Conservation (phyloP, 139 green algal species). For the Closterium sp. region DNA sequence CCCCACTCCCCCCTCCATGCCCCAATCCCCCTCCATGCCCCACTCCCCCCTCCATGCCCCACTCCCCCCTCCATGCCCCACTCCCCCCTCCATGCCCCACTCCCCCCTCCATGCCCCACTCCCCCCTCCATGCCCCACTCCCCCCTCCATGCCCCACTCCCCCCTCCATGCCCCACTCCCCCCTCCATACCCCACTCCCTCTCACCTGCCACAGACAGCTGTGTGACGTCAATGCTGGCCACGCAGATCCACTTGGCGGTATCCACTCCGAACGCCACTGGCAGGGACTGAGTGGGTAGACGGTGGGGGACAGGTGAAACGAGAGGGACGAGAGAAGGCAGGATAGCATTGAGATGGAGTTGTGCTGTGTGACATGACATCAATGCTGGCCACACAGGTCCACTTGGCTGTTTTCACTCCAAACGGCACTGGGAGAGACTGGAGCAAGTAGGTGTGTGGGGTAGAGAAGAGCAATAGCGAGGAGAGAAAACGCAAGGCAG, state of each 20-base stretch:
- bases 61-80: not conserved
- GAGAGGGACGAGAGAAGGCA: not conserved
- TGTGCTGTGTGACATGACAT: constrained; percentile 90
- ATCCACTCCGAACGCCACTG: constrained; percentile 95
- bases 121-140: too few relatives aligned
- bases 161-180: too few relatives aligned
- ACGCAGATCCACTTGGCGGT: constrained; percentile 98
- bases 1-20: too few relatives aligned
- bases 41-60: too few relatives aligned
- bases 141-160: too few relatives aligned
- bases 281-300: constrained; percentile 90
- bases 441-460: too few relatives aligned
- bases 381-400: constrained; percentile 92
- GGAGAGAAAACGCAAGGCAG: not conserved
- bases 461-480: not conserved
- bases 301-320: too few relatives aligned
- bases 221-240: constrained; percentile 88
- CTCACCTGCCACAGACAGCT: constrained; percentile 55
- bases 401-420: constrained; percentile 96
- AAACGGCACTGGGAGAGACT: constrained; percentile 95
- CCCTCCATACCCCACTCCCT: too few relatives aligned
- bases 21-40: too few relatives aligned
- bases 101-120: too few relatives aligned
- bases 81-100: not conserved
- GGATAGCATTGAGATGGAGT: constrained; percentile 39